Evolutionary conservation across 257 asterid genomes (phyloP), one percentile per base, ranked within the genome.

Genomic region (Cinchona pubescens): DNA sequence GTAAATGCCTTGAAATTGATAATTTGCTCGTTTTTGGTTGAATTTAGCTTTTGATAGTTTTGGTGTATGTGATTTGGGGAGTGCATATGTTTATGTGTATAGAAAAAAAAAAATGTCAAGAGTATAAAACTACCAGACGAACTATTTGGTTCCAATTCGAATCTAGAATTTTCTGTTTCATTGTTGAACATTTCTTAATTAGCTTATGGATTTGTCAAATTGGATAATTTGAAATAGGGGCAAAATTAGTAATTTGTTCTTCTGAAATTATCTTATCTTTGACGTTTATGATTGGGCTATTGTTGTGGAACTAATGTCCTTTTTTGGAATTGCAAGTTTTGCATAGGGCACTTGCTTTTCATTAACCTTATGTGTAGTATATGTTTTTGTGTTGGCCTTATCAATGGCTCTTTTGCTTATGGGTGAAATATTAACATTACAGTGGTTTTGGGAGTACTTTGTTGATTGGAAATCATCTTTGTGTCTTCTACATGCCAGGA

Each of bases 401-500:
- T 69, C 11, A 10, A 59, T 29, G 34, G 42, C 61, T 46, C 23
- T 48, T 69, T 70, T 70, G 37, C 48, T 19, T 49, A 37, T 35
- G 3, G 48, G 15, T n/a, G 45, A 23, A 23, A n/a, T 53, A 8
- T 35, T 35, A 73, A 34, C 27, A 53, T 14, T 25, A n/a, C 27
- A 38, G 37, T 38, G n/a, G 75, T 38, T 5, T 67, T 19, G 30
- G 69, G 12, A 11, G 9, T 12, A n/a, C n/a, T 76, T 45, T 58
- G 55, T 81, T 71, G 56, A 72, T 51, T 59, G 67, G 35, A 68
- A 75, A 73, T 74, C 45, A n/a, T 76, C 63, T 53, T n/a, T 67
- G 34, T 68, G 42, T 68, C 51, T 73, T 76, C 6, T 37, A 5
- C 61, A 55, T 71, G 75, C 72, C 30, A 82, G 83, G 82, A 56